Conservation (phyloP, 176 grass and related monocot genomes). For the Panicum miliaceum region DNA sequence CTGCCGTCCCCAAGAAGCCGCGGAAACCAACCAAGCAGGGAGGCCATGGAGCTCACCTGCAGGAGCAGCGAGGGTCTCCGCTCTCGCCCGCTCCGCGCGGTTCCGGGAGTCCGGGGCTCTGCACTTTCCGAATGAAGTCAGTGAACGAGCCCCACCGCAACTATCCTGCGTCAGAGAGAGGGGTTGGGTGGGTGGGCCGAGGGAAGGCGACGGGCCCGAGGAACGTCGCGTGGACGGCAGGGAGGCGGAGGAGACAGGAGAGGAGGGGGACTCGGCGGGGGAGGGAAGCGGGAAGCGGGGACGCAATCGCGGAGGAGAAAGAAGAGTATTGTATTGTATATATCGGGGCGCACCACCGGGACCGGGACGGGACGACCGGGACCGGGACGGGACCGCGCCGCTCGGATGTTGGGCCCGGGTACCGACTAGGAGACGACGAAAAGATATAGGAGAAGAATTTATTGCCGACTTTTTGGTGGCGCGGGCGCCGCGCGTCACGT, state of each 20-base stretch:
- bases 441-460: background rate
- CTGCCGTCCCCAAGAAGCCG: background rate
- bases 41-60: background rate
- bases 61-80: background rate
- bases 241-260: background rate
- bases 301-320: background rate
- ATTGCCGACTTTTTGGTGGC: background rate
- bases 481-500: background rate
- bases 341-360: background rate
- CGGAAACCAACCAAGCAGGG: background rate
- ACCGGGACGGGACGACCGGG: background rate
- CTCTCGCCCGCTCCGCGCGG: background rate
- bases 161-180: background rate
- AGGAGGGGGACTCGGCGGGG: background rate
- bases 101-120: background rate
- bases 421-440: background rate
- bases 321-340: background rate
- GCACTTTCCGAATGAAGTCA: background rate
- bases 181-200: background rate
- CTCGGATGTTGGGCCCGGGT: background rate
- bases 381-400: background rate
- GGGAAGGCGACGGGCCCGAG: background rate
- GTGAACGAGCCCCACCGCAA: background rate
- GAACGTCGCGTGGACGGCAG: constrained; percentile 20
- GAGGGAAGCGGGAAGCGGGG: background rate